These are phyloP conservation scores for Fraxinus paxiana DNA, from an alignment of 305 asterid species.

Conservation along the genomic window DNA sequence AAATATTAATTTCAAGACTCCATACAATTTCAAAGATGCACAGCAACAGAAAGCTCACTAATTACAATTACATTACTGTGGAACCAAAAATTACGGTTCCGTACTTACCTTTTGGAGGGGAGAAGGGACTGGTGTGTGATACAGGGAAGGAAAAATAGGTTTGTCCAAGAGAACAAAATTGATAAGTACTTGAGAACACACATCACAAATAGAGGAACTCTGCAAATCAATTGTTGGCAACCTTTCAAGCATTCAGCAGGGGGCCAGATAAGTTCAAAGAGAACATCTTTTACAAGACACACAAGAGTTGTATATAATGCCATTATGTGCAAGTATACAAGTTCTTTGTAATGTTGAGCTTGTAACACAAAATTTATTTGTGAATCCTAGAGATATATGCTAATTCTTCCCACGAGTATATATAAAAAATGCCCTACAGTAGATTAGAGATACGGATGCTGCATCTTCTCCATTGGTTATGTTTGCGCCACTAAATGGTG, in stretches of 20 bases:
- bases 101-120: background rate
- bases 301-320: background rate
- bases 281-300: background rate
- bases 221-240: background rate
- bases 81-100: background rate
- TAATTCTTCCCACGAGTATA: background rate
- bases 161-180: background rate
- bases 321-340: background rate
- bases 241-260: background rate
- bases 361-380: background rate
- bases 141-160: background rate
- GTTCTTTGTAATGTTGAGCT: background rate
- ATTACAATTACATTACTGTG: background rate
- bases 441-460: background rate
- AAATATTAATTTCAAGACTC: background rate
- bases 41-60: background rate
- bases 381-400: background rate
- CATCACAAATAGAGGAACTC: background rate
- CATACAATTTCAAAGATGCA: background rate
- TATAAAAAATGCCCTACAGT: background rate
- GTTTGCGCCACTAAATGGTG: background rate
- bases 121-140: background rate
- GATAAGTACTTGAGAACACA: background rate
- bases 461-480: background rate
- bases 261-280: background rate